A percentile compares a stretch with the other conserved stretches of the same genome.
Evolutionary conservation across 2,329 filamentous ascomycete genomes (phyloP).

Genomic region (Gliomastix tumulicola): DNA sequence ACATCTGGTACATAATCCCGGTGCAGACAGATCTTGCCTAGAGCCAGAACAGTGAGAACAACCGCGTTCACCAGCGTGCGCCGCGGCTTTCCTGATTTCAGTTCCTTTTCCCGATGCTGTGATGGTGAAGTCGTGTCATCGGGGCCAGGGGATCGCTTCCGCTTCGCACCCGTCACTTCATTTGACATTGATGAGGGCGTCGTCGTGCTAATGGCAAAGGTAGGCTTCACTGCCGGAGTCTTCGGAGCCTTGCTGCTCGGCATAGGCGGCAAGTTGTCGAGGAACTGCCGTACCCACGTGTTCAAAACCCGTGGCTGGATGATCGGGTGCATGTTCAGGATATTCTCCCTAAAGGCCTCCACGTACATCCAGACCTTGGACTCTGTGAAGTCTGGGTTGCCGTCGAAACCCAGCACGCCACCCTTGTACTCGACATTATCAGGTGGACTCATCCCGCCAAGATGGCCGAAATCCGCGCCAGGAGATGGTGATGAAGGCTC

Average conservation of each 20-base stretch:
- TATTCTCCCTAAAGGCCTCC: conserved; percentile 50
- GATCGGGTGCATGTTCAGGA: conserved; percentile 60
- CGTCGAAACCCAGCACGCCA: conserved; percentile 30
- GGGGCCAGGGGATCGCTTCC: conserved; percentile 45
- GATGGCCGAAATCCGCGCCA: conserved; percentile 51
- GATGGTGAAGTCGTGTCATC: conserved; percentile 21
- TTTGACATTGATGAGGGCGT: too few relatives aligned
- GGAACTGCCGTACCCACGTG: conserved; percentile 44
- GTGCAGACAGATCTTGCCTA: conserved; percentile 73
- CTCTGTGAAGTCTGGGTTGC: conserved; percentile 47
- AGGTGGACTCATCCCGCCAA: conserved; percentile 42
- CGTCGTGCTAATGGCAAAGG: conserved; percentile 21
- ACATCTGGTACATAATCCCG: conserved; percentile 50
- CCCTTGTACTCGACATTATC: conserved; percentile 29
- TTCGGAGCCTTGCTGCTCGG: conserved; percentile 15
- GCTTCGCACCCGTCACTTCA: conserved; percentile 35
- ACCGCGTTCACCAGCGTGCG: conserved; percentile 74
- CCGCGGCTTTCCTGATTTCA: conserved; percentile 45
- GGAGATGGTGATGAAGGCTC: conserved; percentile 48
- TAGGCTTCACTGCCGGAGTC: conserved; percentile 17
- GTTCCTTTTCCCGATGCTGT: too few relatives aligned
- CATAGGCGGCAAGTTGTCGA: conserved; percentile 35
- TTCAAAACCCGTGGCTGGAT: conserved; percentile 46
- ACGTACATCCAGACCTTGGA: conserved; percentile 45
- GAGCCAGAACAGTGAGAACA: conserved; percentile 72